Evolutionary conservation across 2,329 filamentous ascomycete species (phyloP).

Genomic region (Parafenestella ontariensis): DNA sequence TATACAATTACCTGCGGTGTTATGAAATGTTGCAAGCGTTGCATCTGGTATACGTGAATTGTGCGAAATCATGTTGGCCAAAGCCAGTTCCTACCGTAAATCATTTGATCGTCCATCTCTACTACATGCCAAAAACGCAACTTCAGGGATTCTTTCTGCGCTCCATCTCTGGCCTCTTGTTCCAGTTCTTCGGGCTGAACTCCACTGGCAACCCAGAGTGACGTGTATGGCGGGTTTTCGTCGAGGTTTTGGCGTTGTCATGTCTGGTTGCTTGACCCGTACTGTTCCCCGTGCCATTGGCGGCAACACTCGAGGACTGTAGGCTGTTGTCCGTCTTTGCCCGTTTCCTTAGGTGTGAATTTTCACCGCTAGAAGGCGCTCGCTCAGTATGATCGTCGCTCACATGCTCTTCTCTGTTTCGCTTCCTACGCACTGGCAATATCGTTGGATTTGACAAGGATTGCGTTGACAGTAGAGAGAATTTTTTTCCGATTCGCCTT

Average conservation of each 20-base stretch:
- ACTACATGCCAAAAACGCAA: no score
- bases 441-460: neutral
- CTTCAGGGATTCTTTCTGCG: neutral
- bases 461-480: neutral
- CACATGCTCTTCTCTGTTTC: neutral
- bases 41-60: no score
- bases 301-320: neutral
- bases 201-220: conserved; percentile 21
- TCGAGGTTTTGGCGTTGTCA: neutral
- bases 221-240: conserved; percentile 13
- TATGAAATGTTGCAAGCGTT: neutral
- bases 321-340: neutral
- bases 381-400: neutral
- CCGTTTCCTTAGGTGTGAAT: neutral
- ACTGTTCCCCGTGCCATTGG: neutral
- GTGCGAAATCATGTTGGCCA: no score
- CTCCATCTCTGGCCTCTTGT: conserved; percentile 14
- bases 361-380: neutral
- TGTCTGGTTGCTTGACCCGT: neutral
- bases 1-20: neutral
- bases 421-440: neutral
- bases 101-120: no score
- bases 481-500: neutral
- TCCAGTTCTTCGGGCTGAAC: conserved; percentile 21
- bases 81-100: no score